Evolutionary conservation across 768 basidiomycete species (phyloP).

Genomic region (Pseudohyphozyma bogoriensis): DNA sequence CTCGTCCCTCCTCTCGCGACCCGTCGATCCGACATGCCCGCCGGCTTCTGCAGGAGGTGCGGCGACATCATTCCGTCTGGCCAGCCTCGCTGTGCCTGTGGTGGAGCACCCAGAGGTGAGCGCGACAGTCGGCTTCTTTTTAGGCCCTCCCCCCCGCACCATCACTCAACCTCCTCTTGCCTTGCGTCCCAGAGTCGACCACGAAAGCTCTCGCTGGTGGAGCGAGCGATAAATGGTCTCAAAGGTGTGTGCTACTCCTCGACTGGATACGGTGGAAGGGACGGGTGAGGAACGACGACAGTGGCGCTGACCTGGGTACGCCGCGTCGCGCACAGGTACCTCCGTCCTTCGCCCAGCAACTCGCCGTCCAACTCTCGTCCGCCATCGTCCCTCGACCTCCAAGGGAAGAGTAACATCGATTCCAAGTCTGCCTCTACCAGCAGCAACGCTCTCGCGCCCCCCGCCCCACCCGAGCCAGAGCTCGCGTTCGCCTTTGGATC

Average conservation of each 20-base stretch:
- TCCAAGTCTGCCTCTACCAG: background rate
- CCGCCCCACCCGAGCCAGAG: background rate
- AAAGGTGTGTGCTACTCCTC: background rate
- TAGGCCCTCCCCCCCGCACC: background rate
- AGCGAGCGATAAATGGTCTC: conserved; percentile 5
- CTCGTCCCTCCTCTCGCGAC: too few relatives aligned
- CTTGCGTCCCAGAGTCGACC: background rate
- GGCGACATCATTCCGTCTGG: conserved; percentile 5
- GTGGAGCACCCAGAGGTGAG: conserved; percentile 5
- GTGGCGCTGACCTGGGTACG: background rate
- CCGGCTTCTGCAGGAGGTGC: conserved; percentile 24
- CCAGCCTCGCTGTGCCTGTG: conserved; percentile 20
- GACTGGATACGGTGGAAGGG: background rate
- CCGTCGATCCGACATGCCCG: too few relatives aligned
- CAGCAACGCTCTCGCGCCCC: too few relatives aligned
- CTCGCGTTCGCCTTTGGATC: conserved; percentile 9
- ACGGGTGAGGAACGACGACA: too few relatives aligned
- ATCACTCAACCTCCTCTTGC: background rate
- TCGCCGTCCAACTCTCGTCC: background rate
- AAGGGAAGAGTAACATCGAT: background rate
- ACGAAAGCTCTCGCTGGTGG: background rate
- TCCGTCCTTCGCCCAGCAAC: background rate
- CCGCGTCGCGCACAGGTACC: background rate
- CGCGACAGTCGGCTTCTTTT: background rate
- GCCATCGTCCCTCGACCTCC: background rate